Conservation (phyloP, 352 stramenopile genomes). For the Globisporangium paddicum region DNA sequence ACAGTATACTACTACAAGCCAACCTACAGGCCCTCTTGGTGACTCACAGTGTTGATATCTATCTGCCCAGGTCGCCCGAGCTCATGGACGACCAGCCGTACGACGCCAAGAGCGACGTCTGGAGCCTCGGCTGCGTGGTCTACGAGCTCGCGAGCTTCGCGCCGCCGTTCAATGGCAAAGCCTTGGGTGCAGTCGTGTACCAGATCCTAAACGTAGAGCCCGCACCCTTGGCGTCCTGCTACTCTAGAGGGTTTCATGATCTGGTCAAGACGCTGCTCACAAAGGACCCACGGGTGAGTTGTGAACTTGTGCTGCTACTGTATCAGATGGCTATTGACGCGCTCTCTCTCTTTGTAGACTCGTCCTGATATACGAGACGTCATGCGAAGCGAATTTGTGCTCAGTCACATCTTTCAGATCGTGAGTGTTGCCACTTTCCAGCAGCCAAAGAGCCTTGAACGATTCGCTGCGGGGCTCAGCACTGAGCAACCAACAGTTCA, state of each 20-base stretch:
- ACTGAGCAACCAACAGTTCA: background rate
- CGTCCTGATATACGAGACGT: constrained; percentile 23
- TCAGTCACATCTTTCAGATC: constrained; percentile 24
- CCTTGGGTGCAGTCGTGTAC: constrained; percentile 52
- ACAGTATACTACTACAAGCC: too few relatives aligned
- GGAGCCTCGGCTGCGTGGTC: constrained; percentile 82
- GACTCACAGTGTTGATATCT: too few relatives aligned
- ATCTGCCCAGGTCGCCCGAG: constrained; percentile 51
- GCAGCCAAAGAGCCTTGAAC: constrained; percentile 23
- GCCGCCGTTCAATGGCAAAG: constrained; percentile 57
- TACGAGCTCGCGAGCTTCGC: constrained; percentile 61
- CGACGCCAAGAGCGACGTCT: constrained; percentile 72
- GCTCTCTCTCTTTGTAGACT: constrained; percentile 6
- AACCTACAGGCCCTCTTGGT: too few relatives aligned
- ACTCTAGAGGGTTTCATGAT: constrained; percentile 24
- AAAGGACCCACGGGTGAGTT: constrained; percentile 36
- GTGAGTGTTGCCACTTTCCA: constrained; percentile 26
- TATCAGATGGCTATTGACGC: background rate
- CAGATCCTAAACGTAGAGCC: constrained; percentile 40
- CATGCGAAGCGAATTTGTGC: constrained; percentile 20
- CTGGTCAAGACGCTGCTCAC: constrained; percentile 31
- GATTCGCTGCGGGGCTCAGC: background rate
- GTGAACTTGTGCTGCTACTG: background rate
- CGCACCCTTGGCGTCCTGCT: constrained; percentile 19
- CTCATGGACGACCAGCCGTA: constrained; percentile 62